These are phyloP conservation scores for Stachybotrys elegans DNA, from an alignment of 2,329 filamentous ascomycete genomes.

Conservation along the genomic window DNA sequence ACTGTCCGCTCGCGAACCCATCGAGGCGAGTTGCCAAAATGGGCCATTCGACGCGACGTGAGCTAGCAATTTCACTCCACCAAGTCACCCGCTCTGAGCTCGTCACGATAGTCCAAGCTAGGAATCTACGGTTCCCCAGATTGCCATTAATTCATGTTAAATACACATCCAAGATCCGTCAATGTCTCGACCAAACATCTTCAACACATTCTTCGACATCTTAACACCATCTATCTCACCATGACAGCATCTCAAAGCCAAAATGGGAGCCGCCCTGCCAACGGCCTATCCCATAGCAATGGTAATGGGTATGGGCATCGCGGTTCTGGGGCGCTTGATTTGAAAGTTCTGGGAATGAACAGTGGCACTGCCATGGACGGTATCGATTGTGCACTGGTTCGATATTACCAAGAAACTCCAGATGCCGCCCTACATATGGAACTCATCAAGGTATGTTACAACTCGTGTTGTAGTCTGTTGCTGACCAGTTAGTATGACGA, in stretches of 20 bases:
- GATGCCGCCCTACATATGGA: conserved; percentile 47
- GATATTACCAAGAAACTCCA: conserved; percentile 47
- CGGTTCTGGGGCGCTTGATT: conserved; percentile 28
- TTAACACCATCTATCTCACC: background rate
- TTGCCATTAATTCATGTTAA: conserved; percentile 2
- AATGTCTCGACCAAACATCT: background rate
- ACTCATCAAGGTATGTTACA: conserved; percentile 31
- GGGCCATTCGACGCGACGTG: conserved; percentile 5
- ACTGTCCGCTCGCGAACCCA: background rate
- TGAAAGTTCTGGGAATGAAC: conserved; percentile 47
- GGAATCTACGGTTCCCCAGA: background rate
- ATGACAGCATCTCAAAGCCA: conserved; percentile 4
- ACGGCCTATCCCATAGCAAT: conserved; percentile 6
- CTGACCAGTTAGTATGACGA: conserved; percentile 38
- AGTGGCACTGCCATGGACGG: conserved; percentile 48
- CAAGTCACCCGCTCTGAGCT: background rate
- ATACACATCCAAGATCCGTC: conserved; percentile 1
- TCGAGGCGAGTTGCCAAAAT: conserved; percentile 5
- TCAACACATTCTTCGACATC: background rate
- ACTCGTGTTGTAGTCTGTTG: background rate
- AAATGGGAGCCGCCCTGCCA: conserved; percentile 5
- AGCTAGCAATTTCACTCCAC: conserved; percentile 1
- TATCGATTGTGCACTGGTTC: conserved; percentile 53
- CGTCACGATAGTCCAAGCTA: conserved; percentile 3
- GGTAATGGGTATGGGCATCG: background rate